Base-by-base conservation (phyloP, 106 monocot species). In the Amphibolis antarctica region DNA sequence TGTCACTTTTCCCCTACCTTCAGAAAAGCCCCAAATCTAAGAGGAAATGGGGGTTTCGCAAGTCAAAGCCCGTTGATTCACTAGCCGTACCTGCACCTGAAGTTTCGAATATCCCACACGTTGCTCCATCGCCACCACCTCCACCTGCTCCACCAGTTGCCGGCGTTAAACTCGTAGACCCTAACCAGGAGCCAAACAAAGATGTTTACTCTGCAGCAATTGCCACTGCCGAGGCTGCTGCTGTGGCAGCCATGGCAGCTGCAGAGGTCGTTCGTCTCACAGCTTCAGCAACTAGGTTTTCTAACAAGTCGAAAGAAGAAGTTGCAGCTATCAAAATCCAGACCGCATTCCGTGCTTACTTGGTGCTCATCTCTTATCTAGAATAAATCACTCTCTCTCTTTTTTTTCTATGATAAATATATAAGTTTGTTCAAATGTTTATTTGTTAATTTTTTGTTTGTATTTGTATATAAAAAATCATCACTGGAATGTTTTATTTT, bases 231-330 rank as follows among this genome's bases (percentile, higher is more conserved):
- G 67, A 77, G 22, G 65, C 83, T 22, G 69, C 69, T 36, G 63
- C 65, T 13, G 45, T 68, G 4, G 68, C 75, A 24, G 61, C 76
- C 19, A 53, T 76, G 28, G 76, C 74, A 0, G 73, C 79, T 10
- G 69, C 72, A 1, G 72, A 76, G 58, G 79, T 76, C 36, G 78
- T 73, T 22, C 60, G 63, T 42, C 77, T 72, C 27, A 63, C 75
- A 3, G 21, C 36, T 24, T n/a, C 64, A 0, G 46, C 65, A 0
- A 1, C 55, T 10, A 72, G 51, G 55, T 73, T 70, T 30, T 0
- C 72, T 1, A 72, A 60, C 6, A 69, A 75, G 54, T 55, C 68
- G 6, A 59, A 44, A 46, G 68, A 68, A 31, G 57, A 68, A 20
- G 44, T 19, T 46, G 56, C 68, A 12, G 68, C 58, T 1, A 46